These are phyloP conservation scores for Hericium erinaceus DNA, from an alignment of 768 basidiomycete species.

Conservation along the genomic window DNA sequence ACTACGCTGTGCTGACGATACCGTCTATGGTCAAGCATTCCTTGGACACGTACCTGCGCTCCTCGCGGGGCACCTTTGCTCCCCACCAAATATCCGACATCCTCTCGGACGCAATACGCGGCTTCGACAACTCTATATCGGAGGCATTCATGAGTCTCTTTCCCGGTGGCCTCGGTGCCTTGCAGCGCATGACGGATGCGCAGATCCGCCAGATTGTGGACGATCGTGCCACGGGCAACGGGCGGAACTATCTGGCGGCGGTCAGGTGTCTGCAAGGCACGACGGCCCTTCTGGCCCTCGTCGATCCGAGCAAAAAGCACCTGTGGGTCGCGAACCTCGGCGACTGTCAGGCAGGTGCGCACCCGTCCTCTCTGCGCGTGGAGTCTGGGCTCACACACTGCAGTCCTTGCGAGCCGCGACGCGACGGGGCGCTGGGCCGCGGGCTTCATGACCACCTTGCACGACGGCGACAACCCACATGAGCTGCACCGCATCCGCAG, in stretches of 20 bases:
- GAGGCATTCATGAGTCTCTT: constrained; percentile 36
- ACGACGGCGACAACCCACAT: constrained; percentile 60
- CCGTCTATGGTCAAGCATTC: constrained; percentile 31
- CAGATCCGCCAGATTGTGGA: constrained; percentile 54
- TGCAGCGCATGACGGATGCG: constrained; percentile 34
- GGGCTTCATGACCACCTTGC: constrained; percentile 51
- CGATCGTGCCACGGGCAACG: constrained; percentile 43
- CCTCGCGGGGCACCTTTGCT: constrained; percentile 13
- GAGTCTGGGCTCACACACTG: constrained; percentile 1
- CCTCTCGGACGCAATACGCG: constrained; percentile 28
- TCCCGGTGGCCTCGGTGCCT: constrained; percentile 43
- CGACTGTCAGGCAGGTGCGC: constrained; percentile 64
- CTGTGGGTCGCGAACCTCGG: constrained; percentile 78
- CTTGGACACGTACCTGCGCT: constrained; percentile 27
- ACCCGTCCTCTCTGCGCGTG: not conserved
- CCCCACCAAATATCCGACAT: constrained; percentile 29
- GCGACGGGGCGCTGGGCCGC: constrained; percentile 45
- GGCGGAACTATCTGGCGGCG: constrained; percentile 54
- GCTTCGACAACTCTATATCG: constrained; percentile 34
- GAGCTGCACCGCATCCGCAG: constrained; percentile 55
- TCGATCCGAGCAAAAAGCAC: constrained; percentile 59
- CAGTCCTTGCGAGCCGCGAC: constrained; percentile 37
- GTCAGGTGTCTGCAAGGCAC: constrained; percentile 73
- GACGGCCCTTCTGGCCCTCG: constrained; percentile 63
- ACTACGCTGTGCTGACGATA: constrained; percentile 31